Conservation (phyloP, 2,329 filamentous ascomycete genomes). For the Ceratocystis variospora region DNA sequence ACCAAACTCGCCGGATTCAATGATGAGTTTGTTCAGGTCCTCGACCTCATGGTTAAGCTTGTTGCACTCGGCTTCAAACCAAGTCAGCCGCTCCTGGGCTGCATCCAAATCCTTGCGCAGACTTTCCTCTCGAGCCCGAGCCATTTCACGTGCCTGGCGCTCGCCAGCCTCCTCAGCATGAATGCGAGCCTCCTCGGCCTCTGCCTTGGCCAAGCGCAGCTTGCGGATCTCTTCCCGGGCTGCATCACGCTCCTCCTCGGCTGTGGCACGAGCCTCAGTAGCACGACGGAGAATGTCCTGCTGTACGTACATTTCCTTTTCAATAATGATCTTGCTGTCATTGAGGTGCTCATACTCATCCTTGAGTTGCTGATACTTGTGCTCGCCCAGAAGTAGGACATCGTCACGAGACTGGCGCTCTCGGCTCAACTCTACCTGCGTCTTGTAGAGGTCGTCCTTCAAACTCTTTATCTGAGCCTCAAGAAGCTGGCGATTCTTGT, state of each 20-base stretch:
- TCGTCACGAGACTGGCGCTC: conserved; percentile 91
- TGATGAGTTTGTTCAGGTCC: conserved; percentile 71
- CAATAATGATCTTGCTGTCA: conserved; percentile 90
- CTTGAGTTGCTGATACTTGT: conserved; percentile 69
- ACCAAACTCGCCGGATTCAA: conserved; percentile 78
- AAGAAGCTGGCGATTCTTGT: conserved; percentile 65
- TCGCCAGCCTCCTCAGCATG: conserved; percentile 72
- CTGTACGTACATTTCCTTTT: conserved; percentile 93
- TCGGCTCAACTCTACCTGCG: conserved; percentile 76
- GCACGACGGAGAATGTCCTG: conserved; percentile 81
- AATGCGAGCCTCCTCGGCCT: conserved; percentile 72
- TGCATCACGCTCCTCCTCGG: conserved; percentile 80
- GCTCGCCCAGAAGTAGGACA: conserved; percentile 77
- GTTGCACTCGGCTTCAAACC: conserved; percentile 65
- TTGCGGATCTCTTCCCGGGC: conserved; percentile 73
- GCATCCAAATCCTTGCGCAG: conserved; percentile 68
- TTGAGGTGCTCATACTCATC: conserved; percentile 78
- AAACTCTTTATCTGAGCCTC: conserved; percentile 79
- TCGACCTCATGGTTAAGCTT: conserved; percentile 70
- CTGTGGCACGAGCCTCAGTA: conserved; percentile 63
- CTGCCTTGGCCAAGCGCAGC: conserved; percentile 68
- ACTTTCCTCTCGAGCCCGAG: conserved; percentile 65
- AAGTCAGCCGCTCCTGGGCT: conserved; percentile 60
- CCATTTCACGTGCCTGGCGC: conserved; percentile 60
- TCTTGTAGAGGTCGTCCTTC: conserved; percentile 70